Base-by-base conservation (phyloP, 2,329 filamentous ascomycete genomes). In the Clonostachys rhizophaga region DNA sequence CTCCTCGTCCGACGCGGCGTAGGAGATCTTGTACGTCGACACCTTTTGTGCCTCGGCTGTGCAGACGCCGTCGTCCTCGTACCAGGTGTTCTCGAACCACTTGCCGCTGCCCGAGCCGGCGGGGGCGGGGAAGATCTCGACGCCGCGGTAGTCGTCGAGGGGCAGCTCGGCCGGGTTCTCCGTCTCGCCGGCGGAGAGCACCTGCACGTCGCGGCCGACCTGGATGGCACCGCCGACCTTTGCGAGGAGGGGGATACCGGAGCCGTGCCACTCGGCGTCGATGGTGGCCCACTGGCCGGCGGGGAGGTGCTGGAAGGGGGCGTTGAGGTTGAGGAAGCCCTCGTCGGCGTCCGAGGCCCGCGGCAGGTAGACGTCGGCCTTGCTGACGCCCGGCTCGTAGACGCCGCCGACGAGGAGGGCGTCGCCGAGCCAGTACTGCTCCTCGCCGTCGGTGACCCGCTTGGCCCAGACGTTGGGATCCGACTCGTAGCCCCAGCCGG, bases 371-470 rank as follows among this genome's bases (percentile, higher is more conserved):
- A 89, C 65, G 11, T 66, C 72, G 0, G 77, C 79, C 11, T 65
- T 70, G 18, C 63, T 71, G 2, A 71, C 69, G 5, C 79, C 81
- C 0, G 82, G 68, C 54, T 84, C 75, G 55, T 85, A 89, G 0
- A 89, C 83, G 5, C 85, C 84, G 3, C 82, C 82, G 8, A 89
- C 68, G 1, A 89, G 70, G 9, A 89, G 64, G 0, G 75, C 71
- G 47, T 86, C 81, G 11, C 86, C 86, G 20, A 89, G 76, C 84
- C 84, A 89, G 67, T 84, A 89, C 58, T 90, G 85, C 5, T 78
- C 78, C 54, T 89, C 86, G 8, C 84, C 84, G 33, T 77, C 70
- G 47, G 77, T 82, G 4, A 88, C 65, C 1, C 69, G 56, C 43
- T 71, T 71, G 3, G 68, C 79, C 86, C 86, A 89, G 0, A 89